Conservation (phyloP, 2,329 filamentous ascomycete species). For the Simplicillium aogashimaense region DNA sequence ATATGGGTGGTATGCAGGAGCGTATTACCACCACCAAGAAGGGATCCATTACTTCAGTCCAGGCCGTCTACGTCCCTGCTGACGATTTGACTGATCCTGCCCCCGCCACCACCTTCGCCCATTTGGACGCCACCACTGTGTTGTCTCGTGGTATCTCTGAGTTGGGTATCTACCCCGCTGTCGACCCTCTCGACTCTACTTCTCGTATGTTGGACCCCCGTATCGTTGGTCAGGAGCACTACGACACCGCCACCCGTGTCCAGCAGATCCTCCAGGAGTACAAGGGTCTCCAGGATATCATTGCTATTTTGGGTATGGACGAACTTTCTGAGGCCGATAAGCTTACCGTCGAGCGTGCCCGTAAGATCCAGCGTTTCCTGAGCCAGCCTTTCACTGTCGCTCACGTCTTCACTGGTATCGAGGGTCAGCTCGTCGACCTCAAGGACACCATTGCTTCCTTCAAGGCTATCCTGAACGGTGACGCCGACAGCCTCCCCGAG, state of each 20-base stretch:
- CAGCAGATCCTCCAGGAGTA: constrained; percentile 99
- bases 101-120: constrained; percentile 97
- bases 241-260: constrained; percentile 85
- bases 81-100: constrained; percentile 99
- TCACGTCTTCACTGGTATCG: constrained; percentile 80
- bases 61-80: constrained; percentile 99
- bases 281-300: constrained; percentile 99
- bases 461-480: constrained; percentile 92
- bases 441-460: constrained; percentile 98
- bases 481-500: constrained; percentile 93
- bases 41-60: constrained; percentile 99
- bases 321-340: constrained; percentile 98
- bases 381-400: constrained; percentile 94
- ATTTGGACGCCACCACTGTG: constrained; percentile 99
- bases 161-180: constrained; percentile 99
- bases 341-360: constrained; percentile 99
- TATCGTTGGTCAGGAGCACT: constrained; percentile 97
- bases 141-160: constrained; percentile 99
- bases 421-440: constrained; percentile 93
- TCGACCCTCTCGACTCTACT: constrained; percentile 99
- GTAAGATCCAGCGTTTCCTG: constrained; percentile 99
- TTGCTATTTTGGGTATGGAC: constrained; percentile 99
- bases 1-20: constrained; percentile 99
- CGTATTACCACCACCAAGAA: constrained; percentile 99
- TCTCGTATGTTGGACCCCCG: constrained; percentile 99